Base-by-base conservation (phyloP, 208 protist genomes). In the Giardia duodenalis region DNA sequence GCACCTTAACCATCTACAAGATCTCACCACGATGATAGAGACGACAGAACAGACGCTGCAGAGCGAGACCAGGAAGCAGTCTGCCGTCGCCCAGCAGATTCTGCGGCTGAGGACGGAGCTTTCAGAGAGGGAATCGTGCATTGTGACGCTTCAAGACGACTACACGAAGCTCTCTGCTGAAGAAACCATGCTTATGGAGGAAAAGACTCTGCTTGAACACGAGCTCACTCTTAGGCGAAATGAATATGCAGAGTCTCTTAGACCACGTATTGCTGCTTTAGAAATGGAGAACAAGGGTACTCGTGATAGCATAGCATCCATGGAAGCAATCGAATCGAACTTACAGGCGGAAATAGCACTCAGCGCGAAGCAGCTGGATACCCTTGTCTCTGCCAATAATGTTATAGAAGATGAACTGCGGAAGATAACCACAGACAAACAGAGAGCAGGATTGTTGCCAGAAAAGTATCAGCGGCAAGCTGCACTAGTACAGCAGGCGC, bases 381-480 rank as follows among this genome's bases (percentile, higher is more conserved):
- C 1, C 2, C 30, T 47, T n/a, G 46, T 47, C n/a, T 2, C 45
- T 19, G 88, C 1, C 0, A n/a, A 4, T 4, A 91, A 91, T 3
- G 2, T 47, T 2, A 47, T 47, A 19, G 4, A 43, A 1, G 88
- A 91, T 1, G 44, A 91, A 1, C 43, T 91, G 4, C 0, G n/a
- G 10, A 2, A 47, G 1, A 2, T n/a, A 47, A 22, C 44, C 4
- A 30, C 0, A 47, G 88, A 91, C n/a, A 1, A 47, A 1, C 44
- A 91, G 44, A 2, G 44, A 2, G 44, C 44, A 45, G 2, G 45
- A 4, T n/a, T 45, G 44, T 45, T 47, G 4, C 88, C 88, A 1
- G 88, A 91, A 47, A 91, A 91, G 45, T 91, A 47, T 45, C 44
- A 47, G 44, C 1, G 88, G 2, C 88, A 91, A n/a, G 45, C 45